A percentile compares a stretch with the other conserved stretches of the same genome.
phyloP scores from a whole-genome alignment of 352 stramenopile genomes.

The Plasmopara viticola region DNA sequence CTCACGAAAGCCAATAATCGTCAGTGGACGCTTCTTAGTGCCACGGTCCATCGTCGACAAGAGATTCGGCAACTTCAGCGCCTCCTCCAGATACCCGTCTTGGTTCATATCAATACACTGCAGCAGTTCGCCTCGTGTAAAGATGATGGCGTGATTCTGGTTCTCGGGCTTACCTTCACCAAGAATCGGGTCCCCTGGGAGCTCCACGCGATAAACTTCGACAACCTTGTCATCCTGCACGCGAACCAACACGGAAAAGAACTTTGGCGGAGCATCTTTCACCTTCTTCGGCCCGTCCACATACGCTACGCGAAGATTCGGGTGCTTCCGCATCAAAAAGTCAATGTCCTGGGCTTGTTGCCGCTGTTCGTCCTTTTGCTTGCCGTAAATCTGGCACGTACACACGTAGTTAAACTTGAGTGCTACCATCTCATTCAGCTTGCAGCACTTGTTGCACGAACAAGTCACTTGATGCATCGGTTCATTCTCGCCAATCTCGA shows the following conservation, averaged over 20 bases:
- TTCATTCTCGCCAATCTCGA: constrained; percentile 84
- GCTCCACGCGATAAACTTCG: constrained; percentile 71
- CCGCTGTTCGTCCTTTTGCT: constrained; percentile 76
- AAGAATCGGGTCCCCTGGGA: constrained; percentile 72
- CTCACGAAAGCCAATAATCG: constrained; percentile 83
- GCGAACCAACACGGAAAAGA: constrained; percentile 73
- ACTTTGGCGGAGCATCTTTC: constrained; percentile 79
- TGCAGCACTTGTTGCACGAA: constrained; percentile 77
- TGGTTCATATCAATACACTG: constrained; percentile 90
- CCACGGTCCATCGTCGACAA: constrained; percentile 73
- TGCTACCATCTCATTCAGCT: constrained; percentile 71
- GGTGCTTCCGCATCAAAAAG: constrained; percentile 70
- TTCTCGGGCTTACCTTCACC: constrained; percentile 84
- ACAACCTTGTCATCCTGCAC: constrained; percentile 59
- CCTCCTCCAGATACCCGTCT: constrained; percentile 74
- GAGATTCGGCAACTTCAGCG: constrained; percentile 76
- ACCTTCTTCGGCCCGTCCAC: constrained; percentile 82
- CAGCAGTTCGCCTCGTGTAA: constrained; percentile 70
- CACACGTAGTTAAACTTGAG: constrained; percentile 87
- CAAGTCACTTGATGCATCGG: constrained; percentile 68
- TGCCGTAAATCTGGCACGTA: constrained; percentile 82
- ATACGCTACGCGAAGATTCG: constrained; percentile 61
- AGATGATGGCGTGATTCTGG: constrained; percentile 82
- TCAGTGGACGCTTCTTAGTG: constrained; percentile 60
- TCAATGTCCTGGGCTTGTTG: constrained; percentile 77